Evolutionary conservation across 208 protist genomes (phyloP), one percentile per base, ranked within the genome.

Genomic region (Leishmania tarentolae): DNA sequence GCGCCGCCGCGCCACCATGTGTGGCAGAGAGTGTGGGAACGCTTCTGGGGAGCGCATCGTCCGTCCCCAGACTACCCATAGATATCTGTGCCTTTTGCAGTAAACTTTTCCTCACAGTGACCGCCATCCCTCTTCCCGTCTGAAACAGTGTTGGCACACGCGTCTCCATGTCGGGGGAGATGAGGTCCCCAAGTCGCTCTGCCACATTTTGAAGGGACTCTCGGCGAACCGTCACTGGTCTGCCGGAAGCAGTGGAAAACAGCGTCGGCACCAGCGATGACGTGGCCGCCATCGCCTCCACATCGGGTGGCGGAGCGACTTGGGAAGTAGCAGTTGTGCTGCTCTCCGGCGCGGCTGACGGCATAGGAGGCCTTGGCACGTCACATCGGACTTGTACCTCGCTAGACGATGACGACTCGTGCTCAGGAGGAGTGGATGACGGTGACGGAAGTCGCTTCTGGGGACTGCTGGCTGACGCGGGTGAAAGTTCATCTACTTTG

Each of bases 1-100:
- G 42, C 50, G 92, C 86, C 4, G 87, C 31, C n/a, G 78, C 85
- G 13, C 90, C 90, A 7, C 82, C 57, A 0, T 88, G 88, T 0
- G 88, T 90, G 24, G 83, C 59, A 63, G 92, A 95, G n/a, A 91
- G 85, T 31, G 87, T 88, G 11, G 76, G n/a, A 0, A 88, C 40
- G n/a, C 28, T 71, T 19, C 13, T 70, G 40, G 31, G 56, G 6
- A 24, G 65, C 69, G 66, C n/a, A 8, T 31, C 13, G n/a, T 63
- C 47, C 9, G 24, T n/a, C 40, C 24, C 50, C 72, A 2, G 50
- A 1, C 35, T 19, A 44, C 47, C 76, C 46, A 44, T 24, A 40
- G 66, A 66, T 15, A 66, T 74, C 37, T 66, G 69, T 28, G 75
- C 79, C 80, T 79, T 76, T 28, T 70, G 75, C 52, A 92, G 35